These are phyloP conservation scores for Euclidium syriacum DNA, from an alignment of 345 rosid genomes.

Conservation along the genomic window DNA sequence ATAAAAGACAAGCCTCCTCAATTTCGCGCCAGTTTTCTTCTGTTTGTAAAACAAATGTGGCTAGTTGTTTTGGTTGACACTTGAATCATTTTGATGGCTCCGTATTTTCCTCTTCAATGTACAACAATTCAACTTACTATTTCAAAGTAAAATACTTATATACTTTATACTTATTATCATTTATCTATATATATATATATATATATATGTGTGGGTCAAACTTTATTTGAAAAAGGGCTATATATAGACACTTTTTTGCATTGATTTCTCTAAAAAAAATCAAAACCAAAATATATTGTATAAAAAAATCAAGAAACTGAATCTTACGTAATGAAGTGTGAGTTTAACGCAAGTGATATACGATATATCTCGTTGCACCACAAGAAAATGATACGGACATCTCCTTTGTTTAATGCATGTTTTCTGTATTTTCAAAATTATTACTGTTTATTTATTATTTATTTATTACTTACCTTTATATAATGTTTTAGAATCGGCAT, in stretches of 20 bases:
- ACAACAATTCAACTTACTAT: not conserved
- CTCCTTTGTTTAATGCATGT: slow-evolving; percentile 33
- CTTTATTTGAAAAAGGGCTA: not conserved
- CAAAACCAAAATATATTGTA: not conserved
- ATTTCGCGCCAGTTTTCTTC: slow-evolving; percentile 3
- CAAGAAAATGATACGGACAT: slow-evolving; percentile 20
- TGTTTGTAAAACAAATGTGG: not conserved
- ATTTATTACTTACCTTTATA: not conserved
- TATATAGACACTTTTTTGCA: not conserved
- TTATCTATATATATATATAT: no score
- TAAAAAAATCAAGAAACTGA: slow-evolving; percentile 26
- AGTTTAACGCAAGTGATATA: slow-evolving; percentile 23
- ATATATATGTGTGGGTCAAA: no score
- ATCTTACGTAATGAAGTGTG: slow-evolving; percentile 27
- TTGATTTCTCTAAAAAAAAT: slow-evolving; percentile 7
- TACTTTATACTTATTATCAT: not conserved
- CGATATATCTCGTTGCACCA: slow-evolving; percentile 10
- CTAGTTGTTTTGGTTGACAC: slow-evolving; percentile 13
- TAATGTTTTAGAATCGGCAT: not conserved
- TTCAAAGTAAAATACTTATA: not conserved
- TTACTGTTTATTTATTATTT: not conserved
- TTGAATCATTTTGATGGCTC: slow-evolving; percentile 23
- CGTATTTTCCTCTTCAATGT: slow-evolving; percentile 7
- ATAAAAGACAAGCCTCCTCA: slow-evolving; percentile 22
- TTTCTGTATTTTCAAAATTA: slow-evolving; percentile 22